Evolutionary conservation across 2,329 filamentous ascomycete genomes (phyloP), one percentile per base, ranked within the genome.

Genomic region (Xylaria sp.): DNA sequence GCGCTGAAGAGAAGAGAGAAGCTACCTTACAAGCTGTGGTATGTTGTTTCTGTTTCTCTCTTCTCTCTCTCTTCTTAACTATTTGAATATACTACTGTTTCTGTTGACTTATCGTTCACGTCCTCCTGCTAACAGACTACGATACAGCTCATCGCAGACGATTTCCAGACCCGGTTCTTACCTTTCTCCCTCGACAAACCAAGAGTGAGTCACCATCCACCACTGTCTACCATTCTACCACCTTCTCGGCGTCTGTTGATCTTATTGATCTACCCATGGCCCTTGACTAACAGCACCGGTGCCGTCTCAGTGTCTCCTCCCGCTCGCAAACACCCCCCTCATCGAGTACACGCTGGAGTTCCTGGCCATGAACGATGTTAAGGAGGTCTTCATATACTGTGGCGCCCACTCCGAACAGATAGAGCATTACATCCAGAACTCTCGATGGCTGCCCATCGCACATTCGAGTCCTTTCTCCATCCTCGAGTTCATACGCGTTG

Each of bases 261-360:
- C 17, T n/a, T 10, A 20, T 44, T 7, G 2, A 20, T 20, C 38
- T 10, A 10, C 4, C n/a, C 17, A 47, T 36, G 22, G 31, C 11
- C 49, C 38, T 53, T 51, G 27, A 51, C 63, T 69, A 57, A 67
- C 61, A 55, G 69, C 74, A 61, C 72, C 53, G 63, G 22, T n/a
- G 33, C 17, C 22, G 44, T 15, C 60, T 33, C 75, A 96, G 92
- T 98, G 96, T 83, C 90, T 99, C 36, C 85, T 99, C 6, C 94
- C 95, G 11, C 86, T 99, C 67, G 96, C 93, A 67, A 98, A 98
- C 79, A 94, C 91, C 1, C 95, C 96, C 39, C 85, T 99, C 69
- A 97, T 99, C 81, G 96, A 99, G 80, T 98, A 99, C 79, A 98
- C 95, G 3, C 89, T 98, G 75, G 94, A 98, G 77, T 98, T 97